phyloP scores from a whole-genome alignment of 805 yeast species.

The Saturnispora mendoncae region DNA sequence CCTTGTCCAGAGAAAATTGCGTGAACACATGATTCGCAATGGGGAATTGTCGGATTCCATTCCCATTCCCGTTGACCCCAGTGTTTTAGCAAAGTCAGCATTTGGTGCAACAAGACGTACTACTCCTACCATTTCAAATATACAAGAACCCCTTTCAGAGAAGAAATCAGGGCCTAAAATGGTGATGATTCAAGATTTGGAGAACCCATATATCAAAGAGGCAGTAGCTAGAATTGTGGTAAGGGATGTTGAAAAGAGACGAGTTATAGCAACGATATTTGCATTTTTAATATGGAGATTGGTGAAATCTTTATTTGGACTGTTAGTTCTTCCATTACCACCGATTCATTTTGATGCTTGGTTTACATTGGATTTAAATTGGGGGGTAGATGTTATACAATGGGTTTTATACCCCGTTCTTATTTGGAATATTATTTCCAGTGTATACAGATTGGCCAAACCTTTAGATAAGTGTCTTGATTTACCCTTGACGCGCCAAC shows the following conservation, averaged over 20 bases:
- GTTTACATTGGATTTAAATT: not conserved
- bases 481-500: constrained; percentile 39
- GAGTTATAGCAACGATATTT: constrained; percentile 26
- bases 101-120: too few species aligned
- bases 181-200: constrained; percentile 3
- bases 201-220: constrained; percentile 24
- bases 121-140: too few species aligned
- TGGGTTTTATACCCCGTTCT: constrained; percentile 22
- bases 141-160: too few species aligned
- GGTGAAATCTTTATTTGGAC: constrained; percentile 1
- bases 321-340: not conserved
- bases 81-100: too few species aligned
- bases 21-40: too few species aligned
- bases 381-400: too few species aligned
- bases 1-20: too few species aligned
- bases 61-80: too few species aligned
- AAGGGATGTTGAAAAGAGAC: constrained; percentile 31
- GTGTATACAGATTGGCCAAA: constrained; percentile 27
- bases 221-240: constrained; percentile 40
- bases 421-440: constrained; percentile 23
- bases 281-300: constrained; percentile 27
- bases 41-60: too few species aligned
- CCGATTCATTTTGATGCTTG: not conserved
- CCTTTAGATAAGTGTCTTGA: constrained; percentile 44
- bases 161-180: too few species aligned